Conservation (phyloP, 2,329 filamentous ascomycete genomes). For the Elsinoe australis region DNA sequence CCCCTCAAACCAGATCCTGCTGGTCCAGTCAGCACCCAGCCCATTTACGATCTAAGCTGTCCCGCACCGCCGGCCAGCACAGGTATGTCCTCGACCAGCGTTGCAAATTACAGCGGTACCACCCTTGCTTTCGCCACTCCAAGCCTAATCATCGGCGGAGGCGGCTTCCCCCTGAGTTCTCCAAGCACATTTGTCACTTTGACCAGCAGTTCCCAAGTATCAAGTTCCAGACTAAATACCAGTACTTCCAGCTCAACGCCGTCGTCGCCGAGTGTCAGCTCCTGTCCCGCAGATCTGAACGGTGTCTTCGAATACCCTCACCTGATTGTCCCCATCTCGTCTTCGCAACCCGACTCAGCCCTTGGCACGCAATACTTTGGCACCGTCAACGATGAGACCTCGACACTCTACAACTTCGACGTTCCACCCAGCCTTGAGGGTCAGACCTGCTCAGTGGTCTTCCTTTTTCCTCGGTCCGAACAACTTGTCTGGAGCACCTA, state of each 20-base stretch:
- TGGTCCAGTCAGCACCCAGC: conserved; percentile 44
- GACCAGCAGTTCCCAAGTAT: conserved; percentile 1
- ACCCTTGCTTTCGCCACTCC: conserved; percentile 18
- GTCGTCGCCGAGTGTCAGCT: conserved; percentile 17
- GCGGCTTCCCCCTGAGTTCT: conserved; percentile 15
- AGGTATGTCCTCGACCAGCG: conserved; percentile 45
- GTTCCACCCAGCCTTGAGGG: conserved; percentile 34
- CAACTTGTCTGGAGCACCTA: conserved; percentile 33
- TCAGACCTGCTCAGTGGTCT: conserved; percentile 42
- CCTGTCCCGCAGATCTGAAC: conserved; percentile 28
- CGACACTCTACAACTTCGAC: conserved; percentile 42
- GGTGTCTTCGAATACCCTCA: conserved; percentile 32
- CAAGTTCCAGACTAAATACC: conserved; percentile 3
- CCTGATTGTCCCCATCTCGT: conserved; percentile 34
- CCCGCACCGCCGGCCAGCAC: conserved; percentile 8
- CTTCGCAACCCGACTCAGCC: conserved; percentile 31
- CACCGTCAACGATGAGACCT: conserved; percentile 33
- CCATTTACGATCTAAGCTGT: conserved; percentile 18
- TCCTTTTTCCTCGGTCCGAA: conserved; percentile 36
- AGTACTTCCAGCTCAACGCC: conserved; percentile 10
- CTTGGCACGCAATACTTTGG: conserved; percentile 37
- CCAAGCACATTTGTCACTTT: conserved; percentile 11
- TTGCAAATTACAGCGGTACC: conserved; percentile 22
- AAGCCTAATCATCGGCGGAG: conserved; percentile 9
- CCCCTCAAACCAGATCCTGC: conserved; percentile 45